These are phyloP conservation scores for Stentor roeselii DNA, from an alignment of 73 alveolate genomes.

Conservation along the genomic window DNA sequence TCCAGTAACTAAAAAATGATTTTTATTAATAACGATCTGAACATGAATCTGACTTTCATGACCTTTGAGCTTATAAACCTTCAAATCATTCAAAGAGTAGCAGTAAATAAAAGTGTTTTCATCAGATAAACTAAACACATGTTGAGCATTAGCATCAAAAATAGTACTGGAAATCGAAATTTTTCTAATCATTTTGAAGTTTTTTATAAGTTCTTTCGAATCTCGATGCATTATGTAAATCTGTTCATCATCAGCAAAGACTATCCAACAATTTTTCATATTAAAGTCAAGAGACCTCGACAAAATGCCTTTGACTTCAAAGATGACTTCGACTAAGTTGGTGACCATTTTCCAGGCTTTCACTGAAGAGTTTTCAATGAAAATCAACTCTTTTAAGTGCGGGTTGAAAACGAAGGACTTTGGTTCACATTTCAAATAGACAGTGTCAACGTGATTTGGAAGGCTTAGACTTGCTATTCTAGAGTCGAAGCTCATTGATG, in stretches of 20 bases:
- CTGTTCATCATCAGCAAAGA: neutral
- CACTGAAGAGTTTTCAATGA: neutral
- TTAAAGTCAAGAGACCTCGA: too few relatives aligned
- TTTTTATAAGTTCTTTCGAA: neutral
- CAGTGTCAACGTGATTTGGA: neutral
- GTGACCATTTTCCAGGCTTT: neutral
- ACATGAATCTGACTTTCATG: neutral
- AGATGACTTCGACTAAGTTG: neutral
- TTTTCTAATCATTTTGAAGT: neutral
- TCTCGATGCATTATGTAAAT: neutral
- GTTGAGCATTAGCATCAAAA: neutral
- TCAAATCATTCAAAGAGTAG: too few relatives aligned
- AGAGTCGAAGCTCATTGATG: neutral
- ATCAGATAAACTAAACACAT: neutral
- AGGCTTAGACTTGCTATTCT: neutral
- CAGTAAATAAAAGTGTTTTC: neutral
- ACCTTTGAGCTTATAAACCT: neutral
- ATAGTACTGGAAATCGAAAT: neutral
- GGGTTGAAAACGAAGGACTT: neutral
- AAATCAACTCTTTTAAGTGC: neutral
- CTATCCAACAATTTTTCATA: neutral
- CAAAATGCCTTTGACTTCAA: neutral
- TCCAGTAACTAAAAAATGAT: neutral
- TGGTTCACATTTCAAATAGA: neutral
- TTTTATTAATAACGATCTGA: neutral